phyloP scores from a whole-genome alignment of 169 alveolate species.

The Cryptosporidium bovis region DNA sequence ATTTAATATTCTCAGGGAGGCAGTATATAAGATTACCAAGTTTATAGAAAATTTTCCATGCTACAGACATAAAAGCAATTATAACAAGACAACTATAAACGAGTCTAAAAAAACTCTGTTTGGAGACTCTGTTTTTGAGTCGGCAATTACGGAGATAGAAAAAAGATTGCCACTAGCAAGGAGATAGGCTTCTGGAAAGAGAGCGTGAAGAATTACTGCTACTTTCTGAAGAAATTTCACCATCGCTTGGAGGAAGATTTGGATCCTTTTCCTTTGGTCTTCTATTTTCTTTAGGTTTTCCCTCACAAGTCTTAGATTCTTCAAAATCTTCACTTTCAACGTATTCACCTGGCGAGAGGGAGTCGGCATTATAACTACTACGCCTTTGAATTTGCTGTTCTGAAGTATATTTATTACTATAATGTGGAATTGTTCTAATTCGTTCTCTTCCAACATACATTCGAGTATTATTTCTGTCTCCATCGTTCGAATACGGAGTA shows the following conservation, averaged over 20 bases:
- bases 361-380: too few relatives aligned
- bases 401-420: too few relatives aligned
- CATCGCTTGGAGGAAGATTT: slow-evolving; percentile 52
- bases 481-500: neutral
- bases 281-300: neutral
- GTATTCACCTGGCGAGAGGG: too few relatives aligned
- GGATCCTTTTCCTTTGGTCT: neutral
- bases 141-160: neutral
- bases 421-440: too few relatives aligned
- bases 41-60: too few relatives aligned
- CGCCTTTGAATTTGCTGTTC: too few relatives aligned
- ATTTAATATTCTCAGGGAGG: neutral
- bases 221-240: slow-evolving; percentile 62
- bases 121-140: slow-evolving; percentile 6
- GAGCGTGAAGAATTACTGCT: slow-evolving; percentile 43
- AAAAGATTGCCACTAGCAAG: neutral
- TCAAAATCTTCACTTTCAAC: too few relatives aligned
- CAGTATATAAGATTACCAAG: too few relatives aligned
- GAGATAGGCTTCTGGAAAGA: slow-evolving; percentile 61
- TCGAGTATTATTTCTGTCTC: too few relatives aligned
- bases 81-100: too few relatives aligned
- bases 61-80: too few relatives aligned
- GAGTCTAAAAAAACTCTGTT: neutral
- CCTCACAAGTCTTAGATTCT: neutral
- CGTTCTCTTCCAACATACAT: too few relatives aligned